phyloP scores from a whole-genome alignment of 352 stramenopile species.

The Phytophthora tentaculata region DNA sequence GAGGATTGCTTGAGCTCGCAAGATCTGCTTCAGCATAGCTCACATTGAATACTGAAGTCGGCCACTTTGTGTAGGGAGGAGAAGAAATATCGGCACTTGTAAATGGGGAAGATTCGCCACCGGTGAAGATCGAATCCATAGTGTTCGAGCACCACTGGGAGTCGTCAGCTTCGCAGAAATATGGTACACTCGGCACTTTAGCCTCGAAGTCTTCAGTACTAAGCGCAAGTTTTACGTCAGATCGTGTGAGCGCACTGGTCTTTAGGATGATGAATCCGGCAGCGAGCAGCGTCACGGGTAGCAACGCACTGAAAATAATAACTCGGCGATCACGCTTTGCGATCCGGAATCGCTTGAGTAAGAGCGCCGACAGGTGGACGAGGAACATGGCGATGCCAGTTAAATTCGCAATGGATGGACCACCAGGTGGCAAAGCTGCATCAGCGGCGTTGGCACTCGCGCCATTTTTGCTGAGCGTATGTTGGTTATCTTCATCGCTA shows the following conservation, averaged over 20 bases:
- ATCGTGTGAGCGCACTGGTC: slow-evolving; percentile 54
- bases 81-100: slow-evolving; percentile 36
- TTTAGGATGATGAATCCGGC: slow-evolving; percentile 82
- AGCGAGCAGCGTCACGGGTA: slow-evolving; percentile 85
- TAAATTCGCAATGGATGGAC: slow-evolving; percentile 31
- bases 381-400: slow-evolving; percentile 65
- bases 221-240: slow-evolving; percentile 55
- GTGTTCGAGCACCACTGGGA: slow-evolving; percentile 56
- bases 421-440: slow-evolving; percentile 4
- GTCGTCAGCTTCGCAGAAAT: slow-evolving; percentile 55
- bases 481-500: slow-evolving; percentile 53
- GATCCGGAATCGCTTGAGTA: slow-evolving; percentile 91
- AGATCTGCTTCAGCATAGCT: slow-evolving; percentile 39
- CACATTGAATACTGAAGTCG: slow-evolving; percentile 43
- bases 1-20: slow-evolving; percentile 16
- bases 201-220: slow-evolving; percentile 41
- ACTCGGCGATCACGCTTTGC: slow-evolving; percentile 93
- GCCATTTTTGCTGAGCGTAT: slow-evolving; percentile 54
- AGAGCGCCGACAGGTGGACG: slow-evolving; percentile 86
- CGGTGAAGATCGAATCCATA: slow-evolving; percentile 42
- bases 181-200: slow-evolving; percentile 40
- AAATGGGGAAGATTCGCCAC: slow-evolving; percentile 35
- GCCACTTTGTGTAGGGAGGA: slow-evolving; percentile 41
- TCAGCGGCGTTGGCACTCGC: slow-evolving; percentile 1
- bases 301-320: slow-evolving; percentile 77